Percentiles rank a stretch among this genome's conserved stretches.
phyloP scores from a whole-genome alignment of 225 moss, liverwort and hornwort genomes.

The Lunularia cruciata region DNA sequence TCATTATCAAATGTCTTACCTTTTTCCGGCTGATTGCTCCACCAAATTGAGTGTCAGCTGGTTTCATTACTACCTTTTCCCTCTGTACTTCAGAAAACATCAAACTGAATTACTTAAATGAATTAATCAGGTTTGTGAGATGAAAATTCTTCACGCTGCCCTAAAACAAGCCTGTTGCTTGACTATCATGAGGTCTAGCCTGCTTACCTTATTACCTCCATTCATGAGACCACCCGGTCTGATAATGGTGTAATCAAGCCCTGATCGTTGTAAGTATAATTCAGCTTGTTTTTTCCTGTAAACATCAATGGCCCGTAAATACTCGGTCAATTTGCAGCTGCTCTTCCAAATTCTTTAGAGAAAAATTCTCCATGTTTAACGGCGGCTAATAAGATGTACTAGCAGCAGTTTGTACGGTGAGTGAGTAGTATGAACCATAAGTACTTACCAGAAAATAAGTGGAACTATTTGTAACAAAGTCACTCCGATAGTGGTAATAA shows the following conservation, averaged over 20 bases:
- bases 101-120: background rate
- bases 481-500: conserved; percentile 78
- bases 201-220: conserved; percentile 39
- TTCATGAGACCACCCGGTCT: conserved; percentile 84
- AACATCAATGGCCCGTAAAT: no score
- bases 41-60: conserved; percentile 77
- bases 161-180: no score
- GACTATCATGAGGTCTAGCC: background rate
- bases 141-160: no score
- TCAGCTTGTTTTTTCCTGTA: conserved; percentile 91
- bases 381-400: no score
- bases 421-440: no score
- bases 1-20: conserved; percentile 30
- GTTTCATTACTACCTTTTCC: conserved; percentile 57
- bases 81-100: conserved; percentile 33
- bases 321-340: no score
- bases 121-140: no score
- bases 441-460: conserved; percentile 74
- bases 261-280: conserved; percentile 84
- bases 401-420: background rate
- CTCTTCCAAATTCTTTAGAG: no score
- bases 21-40: conserved; percentile 74
- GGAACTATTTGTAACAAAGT: conserved; percentile 78
- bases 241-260: conserved; percentile 83
- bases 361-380: no score